Evolutionary conservation across 2,329 filamentous ascomycete species (phyloP).

Genomic region (Talaromyces sp.): DNA sequence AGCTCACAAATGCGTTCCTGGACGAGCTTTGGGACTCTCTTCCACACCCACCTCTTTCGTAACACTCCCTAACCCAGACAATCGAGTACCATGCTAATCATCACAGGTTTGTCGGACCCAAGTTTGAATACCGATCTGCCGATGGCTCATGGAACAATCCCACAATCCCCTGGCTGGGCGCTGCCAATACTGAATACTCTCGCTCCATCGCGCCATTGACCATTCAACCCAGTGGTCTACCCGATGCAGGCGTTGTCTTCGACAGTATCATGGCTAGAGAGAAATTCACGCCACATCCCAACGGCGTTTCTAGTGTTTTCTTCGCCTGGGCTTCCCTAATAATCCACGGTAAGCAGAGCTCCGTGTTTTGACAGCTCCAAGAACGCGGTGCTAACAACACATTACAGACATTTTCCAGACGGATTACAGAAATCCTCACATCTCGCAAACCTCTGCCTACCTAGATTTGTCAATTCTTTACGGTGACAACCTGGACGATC

Average conservation of each 20-base stretch:
- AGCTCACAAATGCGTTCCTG: conserved; percentile 65
- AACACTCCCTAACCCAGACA: conserved; percentile 26
- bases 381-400: not conserved
- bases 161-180: conserved; percentile 61
- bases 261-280: conserved; percentile 43
- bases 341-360: conserved; percentile 57
- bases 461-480: conserved; percentile 70
- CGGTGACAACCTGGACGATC: conserved; percentile 55
- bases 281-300: conserved; percentile 55
- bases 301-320: conserved; percentile 67
- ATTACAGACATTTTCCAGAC: conserved; percentile 64
- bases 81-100: not conserved
- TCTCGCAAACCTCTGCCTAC: conserved; percentile 66
- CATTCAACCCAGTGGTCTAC: conserved; percentile 60
- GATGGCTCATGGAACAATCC: conserved; percentile 72
- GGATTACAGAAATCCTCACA: conserved; percentile 56
- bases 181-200: conserved; percentile 64
- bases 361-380: not conserved
- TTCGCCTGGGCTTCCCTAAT: conserved; percentile 72
- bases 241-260: conserved; percentile 57
- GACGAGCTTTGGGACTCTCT: conserved; percentile 67
- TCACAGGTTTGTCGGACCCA: conserved; percentile 45
- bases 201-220: conserved; percentile 59
- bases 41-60: conserved; percentile 67
- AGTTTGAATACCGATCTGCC: conserved; percentile 63